Conservation (phyloP, 306 rosid genomes). For the Betula pendula region DNA sequence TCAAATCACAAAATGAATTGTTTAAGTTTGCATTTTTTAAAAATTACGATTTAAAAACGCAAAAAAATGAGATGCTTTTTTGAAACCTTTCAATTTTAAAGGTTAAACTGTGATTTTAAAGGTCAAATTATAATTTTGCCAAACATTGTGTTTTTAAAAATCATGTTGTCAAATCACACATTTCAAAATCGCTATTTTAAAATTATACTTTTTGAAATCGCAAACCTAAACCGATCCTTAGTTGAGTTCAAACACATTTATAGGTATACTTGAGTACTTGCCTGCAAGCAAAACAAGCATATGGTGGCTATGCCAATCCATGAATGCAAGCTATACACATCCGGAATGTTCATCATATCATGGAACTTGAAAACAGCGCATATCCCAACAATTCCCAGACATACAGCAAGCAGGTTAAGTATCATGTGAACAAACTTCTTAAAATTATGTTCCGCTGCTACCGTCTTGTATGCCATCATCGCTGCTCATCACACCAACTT, state of each 20-base stretch:
- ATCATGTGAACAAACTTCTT: slow-evolving; percentile 60
- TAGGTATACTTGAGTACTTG: neutral
- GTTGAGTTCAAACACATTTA: neutral
- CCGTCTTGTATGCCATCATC: slow-evolving; percentile 71
- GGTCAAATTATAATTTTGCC: too few relatives aligned
- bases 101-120: too few relatives aligned
- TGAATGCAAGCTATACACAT: slow-evolving; percentile 70
- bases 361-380: slow-evolving; percentile 80
- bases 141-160: too few relatives aligned
- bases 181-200: too few relatives aligned
- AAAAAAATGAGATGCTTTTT: too few relatives aligned
- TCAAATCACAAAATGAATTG: too few relatives aligned
- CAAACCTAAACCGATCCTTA: too few relatives aligned
- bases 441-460: slow-evolving; percentile 16
- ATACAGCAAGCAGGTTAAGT: slow-evolving; percentile 51
- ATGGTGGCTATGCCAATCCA: slow-evolving; percentile 84
- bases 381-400: slow-evolving; percentile 60
- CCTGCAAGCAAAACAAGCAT: slow-evolving; percentile 69
- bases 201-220: too few relatives aligned
- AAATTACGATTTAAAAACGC: too few relatives aligned
- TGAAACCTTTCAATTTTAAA: too few relatives aligned
- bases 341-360: slow-evolving; percentile 21
- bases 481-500: slow-evolving; percentile 41
- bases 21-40: too few relatives aligned
- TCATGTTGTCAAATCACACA: too few relatives aligned